Evolutionary conservation across 2,329 filamentous ascomycete genomes (phyloP).

Genomic region (Chrysoporthe puriensis): DNA sequence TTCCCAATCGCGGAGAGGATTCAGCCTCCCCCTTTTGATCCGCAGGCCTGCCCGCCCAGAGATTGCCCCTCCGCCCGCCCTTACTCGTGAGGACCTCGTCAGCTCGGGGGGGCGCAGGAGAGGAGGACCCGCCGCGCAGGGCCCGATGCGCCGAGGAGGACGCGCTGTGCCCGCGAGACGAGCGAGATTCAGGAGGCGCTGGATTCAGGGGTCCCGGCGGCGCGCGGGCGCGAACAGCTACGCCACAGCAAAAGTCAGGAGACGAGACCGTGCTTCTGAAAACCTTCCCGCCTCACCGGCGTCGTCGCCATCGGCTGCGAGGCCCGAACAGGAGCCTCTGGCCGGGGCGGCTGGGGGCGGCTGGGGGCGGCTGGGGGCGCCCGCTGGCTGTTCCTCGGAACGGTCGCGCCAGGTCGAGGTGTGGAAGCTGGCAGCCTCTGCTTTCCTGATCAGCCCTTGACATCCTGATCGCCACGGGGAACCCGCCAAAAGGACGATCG

Average conservation of each 20-base stretch:
- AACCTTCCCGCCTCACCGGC: not conserved
- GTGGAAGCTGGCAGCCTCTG: not conserved
- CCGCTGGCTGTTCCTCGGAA: not conserved
- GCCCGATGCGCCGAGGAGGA: not conserved
- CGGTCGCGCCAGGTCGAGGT: not conserved
- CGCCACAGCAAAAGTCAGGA: too few species aligned
- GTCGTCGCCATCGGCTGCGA: not conserved
- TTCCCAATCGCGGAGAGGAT: not conserved
- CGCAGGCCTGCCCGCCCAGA: not conserved
- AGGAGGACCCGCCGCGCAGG: not conserved
- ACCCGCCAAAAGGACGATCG: not conserved
- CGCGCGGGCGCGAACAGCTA: too few species aligned
- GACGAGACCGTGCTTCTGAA: too few species aligned
- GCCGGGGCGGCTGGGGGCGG: not conserved
- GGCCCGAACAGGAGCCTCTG: not conserved
- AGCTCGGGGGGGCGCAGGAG: not conserved
- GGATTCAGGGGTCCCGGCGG: not conserved
- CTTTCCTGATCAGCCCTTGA: constrained; percentile 12
- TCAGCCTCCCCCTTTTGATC: constrained; percentile 4
- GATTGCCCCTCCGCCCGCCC: too few species aligned
- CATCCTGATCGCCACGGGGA: constrained; percentile 2
- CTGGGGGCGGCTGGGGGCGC: not conserved
- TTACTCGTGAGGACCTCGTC: not conserved
- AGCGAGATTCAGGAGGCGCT: not conserved
- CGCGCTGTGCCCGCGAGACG: not conserved